Conservation (phyloP, 2,329 filamentous ascomycete genomes). For the Pezicula rhizophila region DNA sequence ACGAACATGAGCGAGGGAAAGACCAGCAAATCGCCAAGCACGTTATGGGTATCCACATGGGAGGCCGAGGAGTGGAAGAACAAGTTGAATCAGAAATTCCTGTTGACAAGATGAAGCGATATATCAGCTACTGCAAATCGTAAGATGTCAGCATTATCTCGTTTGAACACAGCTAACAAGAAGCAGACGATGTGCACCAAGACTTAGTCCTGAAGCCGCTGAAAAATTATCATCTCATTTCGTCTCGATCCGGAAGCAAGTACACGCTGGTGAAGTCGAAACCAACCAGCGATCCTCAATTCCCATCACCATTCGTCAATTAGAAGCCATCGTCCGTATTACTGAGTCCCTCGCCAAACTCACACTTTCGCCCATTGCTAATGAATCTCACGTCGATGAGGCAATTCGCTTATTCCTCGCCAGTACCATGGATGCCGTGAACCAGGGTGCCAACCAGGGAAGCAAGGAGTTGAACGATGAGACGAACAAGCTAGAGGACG, state of each 20-base stretch:
- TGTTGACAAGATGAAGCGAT: constrained; percentile 95
- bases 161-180: constrained; percentile 2
- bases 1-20: constrained; percentile 83
- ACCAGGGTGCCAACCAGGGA: constrained; percentile 76
- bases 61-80: constrained; percentile 75
- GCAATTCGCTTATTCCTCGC: constrained; percentile 95
- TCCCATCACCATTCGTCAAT: constrained; percentile 93
- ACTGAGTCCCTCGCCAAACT: constrained; percentile 94
- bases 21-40: constrained; percentile 93
- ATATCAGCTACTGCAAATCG: constrained; percentile 95
- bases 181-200: constrained; percentile 77
- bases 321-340: constrained; percentile 96
- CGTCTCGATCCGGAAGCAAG: constrained; percentile 89
- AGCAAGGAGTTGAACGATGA: constrained; percentile 90
- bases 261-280: constrained; percentile 84
- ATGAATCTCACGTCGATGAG: constrained; percentile 90
- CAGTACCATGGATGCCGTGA: constrained; percentile 96
- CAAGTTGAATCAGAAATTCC: constrained; percentile 81
- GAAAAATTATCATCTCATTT: constrained; percentile 97
- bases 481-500: constrained; percentile 77
- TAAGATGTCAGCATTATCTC: constrained; percentile 40
- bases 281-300: constrained; percentile 88
- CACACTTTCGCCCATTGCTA: constrained; percentile 76
- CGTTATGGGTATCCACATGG: constrained; percentile 97
- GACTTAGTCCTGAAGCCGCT: constrained; percentile 81